These are phyloP conservation scores for Neopestalotiopsis rosae DNA, from an alignment of 2,329 filamentous ascomycete genomes.

Conservation along the genomic window DNA sequence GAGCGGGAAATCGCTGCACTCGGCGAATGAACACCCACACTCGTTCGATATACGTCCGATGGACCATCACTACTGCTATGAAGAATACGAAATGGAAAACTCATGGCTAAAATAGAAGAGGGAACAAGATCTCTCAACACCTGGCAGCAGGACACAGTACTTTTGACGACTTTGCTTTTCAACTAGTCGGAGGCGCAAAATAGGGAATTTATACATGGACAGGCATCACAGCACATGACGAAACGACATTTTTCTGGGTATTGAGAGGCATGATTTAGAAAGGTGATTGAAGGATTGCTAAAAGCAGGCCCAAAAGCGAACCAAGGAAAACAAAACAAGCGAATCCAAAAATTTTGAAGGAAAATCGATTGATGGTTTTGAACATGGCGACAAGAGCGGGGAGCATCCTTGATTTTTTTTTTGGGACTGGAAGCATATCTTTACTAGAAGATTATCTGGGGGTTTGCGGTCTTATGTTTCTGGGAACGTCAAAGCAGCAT, in stretches of 20 bases:
- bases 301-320: not conserved
- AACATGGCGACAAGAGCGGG: not conserved
- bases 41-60: not conserved
- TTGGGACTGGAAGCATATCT: not conserved
- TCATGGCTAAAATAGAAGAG: constrained; percentile 2
- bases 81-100: not conserved
- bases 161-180: not conserved
- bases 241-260: not conserved
- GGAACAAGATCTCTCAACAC: not conserved
- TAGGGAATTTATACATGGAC: not conserved
- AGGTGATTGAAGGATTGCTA: not conserved
- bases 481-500: not conserved
- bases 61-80: not conserved
- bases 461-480: not conserved
- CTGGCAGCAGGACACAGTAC: constrained; percentile 2
- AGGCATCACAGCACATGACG: not conserved
- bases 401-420: not conserved
- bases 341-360: not conserved
- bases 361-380: not conserved
- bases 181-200: not conserved
- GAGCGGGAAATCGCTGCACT: constrained; percentile 72
- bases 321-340: not conserved
- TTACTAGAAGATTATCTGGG: not conserved
- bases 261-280: not conserved
- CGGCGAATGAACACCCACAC: constrained; percentile 32